These are phyloP conservation scores for Alternaria sp. DNA, from an alignment of 2,329 filamentous ascomycete species.

Conservation along the genomic window DNA sequence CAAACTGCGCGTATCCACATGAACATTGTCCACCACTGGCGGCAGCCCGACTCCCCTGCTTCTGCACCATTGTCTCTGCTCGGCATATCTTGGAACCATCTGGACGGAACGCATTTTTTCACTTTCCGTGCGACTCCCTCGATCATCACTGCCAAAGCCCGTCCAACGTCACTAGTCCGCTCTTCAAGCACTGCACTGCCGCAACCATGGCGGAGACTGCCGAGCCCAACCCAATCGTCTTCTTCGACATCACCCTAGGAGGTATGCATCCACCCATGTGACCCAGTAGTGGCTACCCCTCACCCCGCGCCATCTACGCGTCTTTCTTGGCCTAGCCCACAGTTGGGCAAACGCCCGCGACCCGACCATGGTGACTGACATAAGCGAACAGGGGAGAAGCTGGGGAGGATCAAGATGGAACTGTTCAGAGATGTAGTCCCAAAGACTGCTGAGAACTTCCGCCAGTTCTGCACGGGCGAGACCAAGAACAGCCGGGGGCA, in stretches of 20 bases:
- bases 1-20: conserved; percentile 1
- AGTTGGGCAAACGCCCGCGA: conserved; percentile 2
- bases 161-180: conserved; percentile 5
- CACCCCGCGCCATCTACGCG: conserved; percentile 20
- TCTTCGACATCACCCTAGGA: conserved; percentile 81
- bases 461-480: conserved; percentile 95
- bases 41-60: conserved; percentile 13
- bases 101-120: not conserved
- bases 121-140: not conserved
- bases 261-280: conserved; percentile 57
- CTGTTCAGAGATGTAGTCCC: conserved; percentile 85
- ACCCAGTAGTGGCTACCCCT: conserved; percentile 8
- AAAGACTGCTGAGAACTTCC: conserved; percentile 94
- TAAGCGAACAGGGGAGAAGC: conserved; percentile 40
- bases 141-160: conserved; percentile 11
- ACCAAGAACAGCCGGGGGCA: conserved; percentile 76
- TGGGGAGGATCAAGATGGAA: conserved; percentile 56
- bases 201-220: conserved; percentile 43
- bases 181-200: conserved; percentile 32
- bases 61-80: conserved; percentile 7
- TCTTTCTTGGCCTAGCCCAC: conserved; percentile 15
- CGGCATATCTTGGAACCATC: not conserved
- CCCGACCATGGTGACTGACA: conserved; percentile 25
- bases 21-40: conserved; percentile 8
- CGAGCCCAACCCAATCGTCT: conserved; percentile 61